Evolutionary conservation across 345 rosid species (phyloP).

Genomic region (Lepidium aucheri): DNA sequence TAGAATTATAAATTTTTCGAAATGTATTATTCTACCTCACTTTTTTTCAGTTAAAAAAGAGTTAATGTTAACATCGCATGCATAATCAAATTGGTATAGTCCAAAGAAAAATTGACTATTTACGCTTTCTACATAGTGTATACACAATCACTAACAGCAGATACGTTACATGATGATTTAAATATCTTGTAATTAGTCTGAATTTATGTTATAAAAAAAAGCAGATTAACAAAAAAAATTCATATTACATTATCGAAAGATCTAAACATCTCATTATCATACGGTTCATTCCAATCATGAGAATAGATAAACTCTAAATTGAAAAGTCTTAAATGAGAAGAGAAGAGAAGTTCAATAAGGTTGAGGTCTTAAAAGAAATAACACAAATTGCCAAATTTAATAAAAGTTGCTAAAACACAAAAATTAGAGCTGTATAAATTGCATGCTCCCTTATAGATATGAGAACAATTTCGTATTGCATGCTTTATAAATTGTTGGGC

Average conservation of each 20-base stretch:
- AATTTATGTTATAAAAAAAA: not conserved
- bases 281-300: not conserved
- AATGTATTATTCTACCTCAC: too few relatives aligned
- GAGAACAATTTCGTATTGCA: not conserved
- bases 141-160: not conserved
- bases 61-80: too few relatives aligned
- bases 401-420: not conserved
- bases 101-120: too few relatives aligned
- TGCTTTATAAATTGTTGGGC: not conserved
- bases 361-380: not conserved
- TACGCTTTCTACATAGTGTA: too few relatives aligned
- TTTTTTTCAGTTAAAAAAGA: too few relatives aligned
- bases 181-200: not conserved
- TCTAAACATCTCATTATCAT: not conserved
- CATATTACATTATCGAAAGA: too few relatives aligned
- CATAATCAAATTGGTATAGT: too few relatives aligned
- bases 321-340: not conserved
- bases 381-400: not conserved
- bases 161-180: constrained; percentile 7
- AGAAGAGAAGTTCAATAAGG: not conserved
- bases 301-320: not conserved
- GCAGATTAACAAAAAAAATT: too few relatives aligned
- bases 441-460: not conserved
- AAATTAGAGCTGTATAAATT: too few relatives aligned
- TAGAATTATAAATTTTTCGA: too few relatives aligned